Evolutionary conservation across 768 basidiomycete genomes (phyloP), one percentile per base, ranked within the genome.

Genomic region (Russula griseocarnosa): DNA sequence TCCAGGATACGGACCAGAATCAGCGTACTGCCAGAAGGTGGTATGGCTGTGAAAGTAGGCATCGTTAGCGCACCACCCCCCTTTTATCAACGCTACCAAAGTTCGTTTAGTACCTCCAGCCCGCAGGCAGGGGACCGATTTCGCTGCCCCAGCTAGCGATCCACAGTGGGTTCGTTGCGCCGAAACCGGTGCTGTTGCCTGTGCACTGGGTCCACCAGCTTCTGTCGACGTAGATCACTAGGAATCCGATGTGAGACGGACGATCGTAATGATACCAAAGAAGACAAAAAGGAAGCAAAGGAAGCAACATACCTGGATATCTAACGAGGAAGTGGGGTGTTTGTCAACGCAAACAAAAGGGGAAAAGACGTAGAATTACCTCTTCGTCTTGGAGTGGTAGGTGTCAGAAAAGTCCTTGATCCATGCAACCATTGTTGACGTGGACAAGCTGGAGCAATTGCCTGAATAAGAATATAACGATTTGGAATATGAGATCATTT

Each of bases 201-300:
- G 87, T 88, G 71, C 87, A 88, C 10, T 77, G 78, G 11, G 68
- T 81, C 87, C 87, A 88, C 86, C 86, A 88, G 70, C 81, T 76
- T 13, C 83, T 86, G 4, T 82, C 84, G 32, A 83, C 83, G 67
- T 87, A 87, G 61, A 86, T 84, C 46, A 82, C 83, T 81, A 44
- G 22, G 11, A 60, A 38, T 32, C 53, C 20, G 49, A 24, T 20
- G n/a, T 30, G 34, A 55, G 54, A 50, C 14, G 14, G 54, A 55
- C 18, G 26, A 36, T 11, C 16, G 22, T 16, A 3, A 20, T 18
- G 9, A 38, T 18, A 8, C 20, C 9, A 18, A 4, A 2, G 9
- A 1, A 11, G 9, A 52, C 10, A 18, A 5, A 34, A 34, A 30
- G 10, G 30, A 32, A 11, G 34, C 10, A 20, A 26, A 11, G 5